Conservation (phyloP, 2,329 filamentous ascomycete species). For the Periglandula ipomoeae region DNA sequence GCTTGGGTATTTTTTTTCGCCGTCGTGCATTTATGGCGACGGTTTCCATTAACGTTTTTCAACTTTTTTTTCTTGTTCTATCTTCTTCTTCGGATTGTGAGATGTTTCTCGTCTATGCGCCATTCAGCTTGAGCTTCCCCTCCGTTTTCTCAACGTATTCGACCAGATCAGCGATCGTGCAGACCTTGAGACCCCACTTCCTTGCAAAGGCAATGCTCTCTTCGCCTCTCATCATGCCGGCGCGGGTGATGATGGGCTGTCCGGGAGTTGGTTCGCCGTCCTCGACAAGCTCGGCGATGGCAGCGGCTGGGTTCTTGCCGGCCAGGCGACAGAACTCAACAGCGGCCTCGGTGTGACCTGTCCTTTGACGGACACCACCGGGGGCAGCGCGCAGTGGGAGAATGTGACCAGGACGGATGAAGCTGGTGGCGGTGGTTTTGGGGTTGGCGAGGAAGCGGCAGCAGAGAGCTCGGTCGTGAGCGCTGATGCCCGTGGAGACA, state of each 20-base stretch:
- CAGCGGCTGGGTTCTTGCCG: conserved; percentile 66
- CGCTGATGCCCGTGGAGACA: conserved; percentile 83
- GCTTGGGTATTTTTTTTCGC: not conserved
- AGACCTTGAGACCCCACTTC: conserved; percentile 83
- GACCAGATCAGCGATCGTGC: conserved; percentile 88
- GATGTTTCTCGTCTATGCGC: conserved; percentile 14
- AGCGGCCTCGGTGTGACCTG: conserved; percentile 88
- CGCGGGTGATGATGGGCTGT: conserved; percentile 51
- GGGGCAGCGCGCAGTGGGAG: conserved; percentile 71
- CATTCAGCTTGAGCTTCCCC: conserved; percentile 40
- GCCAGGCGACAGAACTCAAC: conserved; percentile 83
- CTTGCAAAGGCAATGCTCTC: conserved; percentile 81
- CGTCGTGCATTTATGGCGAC: too few relatives aligned
- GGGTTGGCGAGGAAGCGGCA: conserved; percentile 70
- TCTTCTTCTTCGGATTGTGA: not conserved
- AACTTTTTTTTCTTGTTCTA: not conserved
- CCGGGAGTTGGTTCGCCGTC: conserved; percentile 68
- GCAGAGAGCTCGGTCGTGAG: conserved; percentile 75
- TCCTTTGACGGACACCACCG: conserved; percentile 71
- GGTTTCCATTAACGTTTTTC: not conserved
- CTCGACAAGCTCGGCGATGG: conserved; percentile 87
- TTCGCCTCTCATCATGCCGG: conserved; percentile 89
- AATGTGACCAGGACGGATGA: conserved; percentile 82
- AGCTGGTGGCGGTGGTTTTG: conserved; percentile 43
- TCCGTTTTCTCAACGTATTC: conserved; percentile 69